Evolutionary conservation across 352 stramenopile species (phyloP).

Genomic region (Phytophthora hybrid): DNA sequence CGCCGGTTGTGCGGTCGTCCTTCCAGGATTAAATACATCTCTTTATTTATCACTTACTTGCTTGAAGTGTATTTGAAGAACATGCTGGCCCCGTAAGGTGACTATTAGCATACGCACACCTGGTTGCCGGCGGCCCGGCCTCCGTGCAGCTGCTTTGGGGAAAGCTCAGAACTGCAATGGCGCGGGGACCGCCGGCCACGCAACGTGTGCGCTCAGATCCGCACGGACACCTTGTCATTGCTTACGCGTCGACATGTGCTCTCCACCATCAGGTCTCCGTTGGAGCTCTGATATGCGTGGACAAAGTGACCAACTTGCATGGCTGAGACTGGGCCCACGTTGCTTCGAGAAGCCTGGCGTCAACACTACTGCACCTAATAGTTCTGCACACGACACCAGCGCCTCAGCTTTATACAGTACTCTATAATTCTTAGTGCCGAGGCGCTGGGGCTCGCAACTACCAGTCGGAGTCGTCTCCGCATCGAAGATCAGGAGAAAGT

Average conservation of each 20-base stretch:
- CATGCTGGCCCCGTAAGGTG: not conserved
- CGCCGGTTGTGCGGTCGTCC: not conserved
- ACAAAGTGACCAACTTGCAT: not conserved
- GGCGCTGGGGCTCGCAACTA: too few species aligned
- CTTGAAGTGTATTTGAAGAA: too few species aligned
- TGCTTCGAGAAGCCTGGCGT: not conserved
- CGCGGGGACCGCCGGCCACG: not conserved
- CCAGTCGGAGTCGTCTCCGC: too few species aligned
- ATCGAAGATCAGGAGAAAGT: too few species aligned
- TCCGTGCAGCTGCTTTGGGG: not conserved
- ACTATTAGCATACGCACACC: not conserved
- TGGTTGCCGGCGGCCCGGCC: not conserved
- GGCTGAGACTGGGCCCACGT: too few species aligned
- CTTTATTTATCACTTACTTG: too few species aligned
- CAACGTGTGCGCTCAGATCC: constrained; percentile 4
- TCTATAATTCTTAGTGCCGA: too few species aligned
- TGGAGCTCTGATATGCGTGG: not conserved
- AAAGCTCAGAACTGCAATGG: not conserved
- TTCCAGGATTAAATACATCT: too few species aligned
- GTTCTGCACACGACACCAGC: too few species aligned
- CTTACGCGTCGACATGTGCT: not conserved
- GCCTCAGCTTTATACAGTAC: too few species aligned
- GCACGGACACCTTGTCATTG: not conserved
- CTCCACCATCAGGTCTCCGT: not conserved
- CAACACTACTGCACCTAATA: not conserved